Conservation (phyloP, 371 early-diverging fungal genomes). For the Mucor velutinosus region DNA sequence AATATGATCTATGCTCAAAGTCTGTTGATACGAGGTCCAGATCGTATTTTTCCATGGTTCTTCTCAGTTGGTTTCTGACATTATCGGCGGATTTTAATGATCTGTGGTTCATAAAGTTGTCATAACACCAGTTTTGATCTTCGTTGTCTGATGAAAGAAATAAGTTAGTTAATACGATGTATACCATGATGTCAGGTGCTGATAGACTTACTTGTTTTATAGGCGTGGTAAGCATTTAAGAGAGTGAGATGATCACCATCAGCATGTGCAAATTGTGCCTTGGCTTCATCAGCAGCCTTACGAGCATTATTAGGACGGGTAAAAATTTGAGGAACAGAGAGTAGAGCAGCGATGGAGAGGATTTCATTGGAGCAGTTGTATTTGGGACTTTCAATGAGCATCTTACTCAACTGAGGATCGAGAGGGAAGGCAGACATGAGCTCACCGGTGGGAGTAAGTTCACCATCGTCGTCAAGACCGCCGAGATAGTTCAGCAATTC, state of each 20-base stretch:
- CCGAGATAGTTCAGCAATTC: conserved; percentile 90
- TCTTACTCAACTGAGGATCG: conserved; percentile 87
- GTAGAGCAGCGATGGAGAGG: conserved; percentile 89
- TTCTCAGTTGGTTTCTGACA: conserved; percentile 86
- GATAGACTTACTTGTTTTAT: conserved; percentile 57
- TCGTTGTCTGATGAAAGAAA: conserved; percentile 36
- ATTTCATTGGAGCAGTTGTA: conserved; percentile 92
- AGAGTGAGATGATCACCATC: conserved; percentile 94
- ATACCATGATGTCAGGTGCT: not conserved
- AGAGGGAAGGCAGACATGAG: conserved; percentile 91
- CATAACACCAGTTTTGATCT: conserved; percentile 88
- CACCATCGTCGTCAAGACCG: conserved; percentile 86
- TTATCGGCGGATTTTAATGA: conserved; percentile 91
- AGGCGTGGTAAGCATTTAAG: conserved; percentile 94
- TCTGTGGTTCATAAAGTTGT: conserved; percentile 88
- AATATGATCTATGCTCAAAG: conserved; percentile 78
- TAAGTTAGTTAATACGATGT: not conserved
- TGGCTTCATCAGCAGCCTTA: conserved; percentile 89
- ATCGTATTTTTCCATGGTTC: conserved; percentile 80
- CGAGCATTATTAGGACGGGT: conserved; percentile 88
- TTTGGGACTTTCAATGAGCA: conserved; percentile 80
- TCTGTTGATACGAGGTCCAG: conserved; percentile 72
- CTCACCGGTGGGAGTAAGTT: conserved; percentile 80
- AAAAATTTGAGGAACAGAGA: conserved; percentile 90
- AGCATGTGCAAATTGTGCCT: conserved; percentile 88